phyloP scores from a whole-genome alignment of 2,329 filamentous ascomycete genomes.

The Lachnellula suecica region DNA sequence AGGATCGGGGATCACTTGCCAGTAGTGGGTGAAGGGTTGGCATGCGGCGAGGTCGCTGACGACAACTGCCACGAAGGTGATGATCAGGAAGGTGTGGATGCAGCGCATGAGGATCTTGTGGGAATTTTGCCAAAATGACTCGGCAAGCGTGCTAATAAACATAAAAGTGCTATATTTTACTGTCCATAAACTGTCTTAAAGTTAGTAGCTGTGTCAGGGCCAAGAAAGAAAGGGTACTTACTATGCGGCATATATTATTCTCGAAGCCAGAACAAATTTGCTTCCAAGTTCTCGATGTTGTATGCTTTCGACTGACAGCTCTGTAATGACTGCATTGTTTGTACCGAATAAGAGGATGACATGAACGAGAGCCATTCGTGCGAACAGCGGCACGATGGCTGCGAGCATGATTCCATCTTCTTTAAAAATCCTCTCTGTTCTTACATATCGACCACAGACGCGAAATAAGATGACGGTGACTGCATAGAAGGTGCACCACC shows the following conservation, averaged over 20 bases:
- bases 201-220: slow-evolving; percentile 1
- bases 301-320: slow-evolving; percentile 57
- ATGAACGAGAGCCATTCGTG: slow-evolving; percentile 84
- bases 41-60: slow-evolving; percentile 82
- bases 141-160: slow-evolving; percentile 82
- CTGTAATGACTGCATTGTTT: slow-evolving; percentile 71
- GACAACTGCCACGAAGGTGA: slow-evolving; percentile 76
- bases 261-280: slow-evolving; percentile 73
- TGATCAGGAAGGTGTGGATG: slow-evolving; percentile 71
- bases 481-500: slow-evolving; percentile 88
- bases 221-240: slow-evolving; percentile 49
- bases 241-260: slow-evolving; percentile 87
- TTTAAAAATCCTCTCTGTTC: slow-evolving; percentile 79
- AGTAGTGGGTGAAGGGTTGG: slow-evolving; percentile 70
- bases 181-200: slow-evolving; percentile 71
- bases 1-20: slow-evolving; percentile 80
- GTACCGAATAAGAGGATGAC: slow-evolving; percentile 83
- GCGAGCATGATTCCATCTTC: slow-evolving; percentile 86
- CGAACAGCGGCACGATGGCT: slow-evolving; percentile 75
- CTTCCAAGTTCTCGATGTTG: slow-evolving; percentile 70
- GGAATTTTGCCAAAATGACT: slow-evolving; percentile 73
- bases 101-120: slow-evolving; percentile 69
- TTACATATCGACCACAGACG: slow-evolving; percentile 76
- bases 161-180: slow-evolving; percentile 87
- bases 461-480: slow-evolving; percentile 79